Base-by-base conservation (phyloP, 495 filamentous ascomycete genomes). In the Immersiella caudata region DNA sequence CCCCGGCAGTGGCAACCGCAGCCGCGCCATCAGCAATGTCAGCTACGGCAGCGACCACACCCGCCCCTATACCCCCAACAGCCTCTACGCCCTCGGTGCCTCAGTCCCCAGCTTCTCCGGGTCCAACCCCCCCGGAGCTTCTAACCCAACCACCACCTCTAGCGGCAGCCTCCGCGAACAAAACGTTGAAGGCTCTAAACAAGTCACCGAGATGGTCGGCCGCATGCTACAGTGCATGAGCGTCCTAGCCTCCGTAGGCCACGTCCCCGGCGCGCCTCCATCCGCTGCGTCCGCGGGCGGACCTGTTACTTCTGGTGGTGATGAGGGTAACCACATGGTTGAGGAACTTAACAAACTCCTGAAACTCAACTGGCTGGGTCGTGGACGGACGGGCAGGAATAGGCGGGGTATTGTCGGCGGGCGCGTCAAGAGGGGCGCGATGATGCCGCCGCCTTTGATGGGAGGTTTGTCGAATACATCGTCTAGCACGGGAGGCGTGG, bases 211-310 rank as follows among this genome's bases (percentile, higher is more conserved):
- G 67, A 96, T 93, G 62, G 94, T 97, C 9, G 95, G 93, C 1
- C 84, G 96, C 64, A 96, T 99, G 93, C 84, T 99, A 67, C 95
- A 99, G 79, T 99, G 96, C 74, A 89, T 99, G 76, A 91, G 89
- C 71, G 94, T 99, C 11, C 82, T 98, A 1, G 90, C 91, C 11
- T 89, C 89, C 69, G 86, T 96, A 14, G 83, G 82, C 1, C 63
- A 65, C 22, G 52, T 65, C 20, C 62, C 49, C 6, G 27, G 18
- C 20, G 49, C 62, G 50, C 49, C 27, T 18, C n/a, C 51, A 18
- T 18, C 67, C 8, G 29, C 27, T 2, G 9, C 59, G 12, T 40
- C 50, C 11, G 8, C 59, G 22, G 14, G 22, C 12, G 36, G 22
- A n/a, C 7, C 26, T 27, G 18, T 24, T 22, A n/a, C 25, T 36